Evolutionary conservation across 1,139 yeast genomes (phyloP).

Genomic region (Geotrichum candidum): DNA sequence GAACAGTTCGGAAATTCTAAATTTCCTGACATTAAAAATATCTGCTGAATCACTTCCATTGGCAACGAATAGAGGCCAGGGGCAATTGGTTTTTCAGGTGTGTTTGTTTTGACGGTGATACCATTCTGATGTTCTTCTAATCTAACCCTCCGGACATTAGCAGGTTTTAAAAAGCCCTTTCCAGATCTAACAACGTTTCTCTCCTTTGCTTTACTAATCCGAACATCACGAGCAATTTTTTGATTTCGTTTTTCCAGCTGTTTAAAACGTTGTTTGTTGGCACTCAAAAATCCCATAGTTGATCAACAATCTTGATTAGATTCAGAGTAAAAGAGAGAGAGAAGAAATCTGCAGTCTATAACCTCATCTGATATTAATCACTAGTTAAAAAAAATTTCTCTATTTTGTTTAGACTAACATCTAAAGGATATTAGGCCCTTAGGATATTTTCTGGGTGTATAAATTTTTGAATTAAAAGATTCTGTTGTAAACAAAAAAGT

Average conservation of each 20-base stretch:
- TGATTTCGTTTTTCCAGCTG: background rate
- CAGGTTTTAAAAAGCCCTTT: background rate
- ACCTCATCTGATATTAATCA: background rate
- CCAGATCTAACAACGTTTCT: background rate
- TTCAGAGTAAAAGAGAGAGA: background rate
- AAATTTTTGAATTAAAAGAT: background rate
- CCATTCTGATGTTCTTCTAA: background rate
- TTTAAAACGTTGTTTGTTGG: background rate
- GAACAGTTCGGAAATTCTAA: slow-evolving; percentile 9
- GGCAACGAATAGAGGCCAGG: slow-evolving; percentile 8
- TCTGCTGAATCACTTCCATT: slow-evolving; percentile 8
- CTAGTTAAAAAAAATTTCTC: background rate
- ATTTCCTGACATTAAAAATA: slow-evolving; percentile 11
- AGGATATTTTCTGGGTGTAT: background rate
- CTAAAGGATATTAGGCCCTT: background rate
- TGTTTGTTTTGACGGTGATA: background rate
- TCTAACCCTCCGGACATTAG: background rate
- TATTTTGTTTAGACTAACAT: background rate
- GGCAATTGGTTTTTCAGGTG: background rate
- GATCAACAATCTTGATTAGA: background rate
- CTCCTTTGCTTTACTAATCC: background rate
- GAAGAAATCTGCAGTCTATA: background rate
- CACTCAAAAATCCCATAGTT: slow-evolving; percentile 7
- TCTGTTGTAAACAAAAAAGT: background rate
- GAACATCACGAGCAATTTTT: background rate